Percentiles rank a stretch among this genome's conserved stretches.
Conservation (phyloP, 768 basidiomycete species). For the Lactarius hengduanensis region DNA sequence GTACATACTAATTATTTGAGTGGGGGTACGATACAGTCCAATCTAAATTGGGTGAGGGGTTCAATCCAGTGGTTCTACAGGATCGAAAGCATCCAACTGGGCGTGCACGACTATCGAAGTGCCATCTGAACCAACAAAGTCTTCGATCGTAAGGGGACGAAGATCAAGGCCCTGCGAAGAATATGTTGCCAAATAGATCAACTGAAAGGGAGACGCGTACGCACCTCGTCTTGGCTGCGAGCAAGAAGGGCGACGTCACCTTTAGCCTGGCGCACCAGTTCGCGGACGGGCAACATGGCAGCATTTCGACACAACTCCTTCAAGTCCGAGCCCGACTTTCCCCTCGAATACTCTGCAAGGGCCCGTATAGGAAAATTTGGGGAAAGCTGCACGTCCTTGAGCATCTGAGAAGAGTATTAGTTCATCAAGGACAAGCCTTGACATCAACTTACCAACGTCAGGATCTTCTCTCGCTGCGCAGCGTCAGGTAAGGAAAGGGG, state of each 20-base stretch:
- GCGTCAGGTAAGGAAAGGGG: slow-evolving; percentile 75
- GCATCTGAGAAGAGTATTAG: slow-evolving; percentile 57
- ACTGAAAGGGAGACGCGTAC: slow-evolving; percentile 26
- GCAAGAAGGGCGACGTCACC: slow-evolving; percentile 50
- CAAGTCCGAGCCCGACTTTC: slow-evolving; percentile 86
- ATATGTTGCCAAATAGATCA: not conserved
- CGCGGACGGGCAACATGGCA: slow-evolving; percentile 89
- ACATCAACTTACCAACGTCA: slow-evolving; percentile 57
- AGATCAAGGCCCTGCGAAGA: slow-evolving; percentile 70
- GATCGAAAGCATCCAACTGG: not conserved
- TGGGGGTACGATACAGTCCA: slow-evolving; percentile 5
- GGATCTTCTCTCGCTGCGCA: slow-evolving; percentile 80
- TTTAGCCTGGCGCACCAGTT: slow-evolving; percentile 63
- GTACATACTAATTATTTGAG: slow-evolving; percentile 5
- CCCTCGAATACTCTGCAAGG: slow-evolving; percentile 69
- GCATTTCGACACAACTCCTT: slow-evolving; percentile 91
- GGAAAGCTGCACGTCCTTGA: slow-evolving; percentile 70
- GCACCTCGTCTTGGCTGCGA: slow-evolving; percentile 45
- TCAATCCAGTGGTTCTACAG: slow-evolving; percentile 9
- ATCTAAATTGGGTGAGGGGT: not conserved
- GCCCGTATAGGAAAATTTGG: slow-evolving; percentile 56
- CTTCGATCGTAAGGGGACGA: slow-evolving; percentile 65
- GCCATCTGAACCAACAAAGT: slow-evolving; percentile 56
- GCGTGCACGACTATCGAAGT: not conserved
- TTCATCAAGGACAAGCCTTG: not conserved